Percentiles rank a stretch among this genome's conserved stretches.
phyloP scores from a whole-genome alignment of 2,329 filamentous ascomycete genomes.

The Periconia macrospinosa region DNA sequence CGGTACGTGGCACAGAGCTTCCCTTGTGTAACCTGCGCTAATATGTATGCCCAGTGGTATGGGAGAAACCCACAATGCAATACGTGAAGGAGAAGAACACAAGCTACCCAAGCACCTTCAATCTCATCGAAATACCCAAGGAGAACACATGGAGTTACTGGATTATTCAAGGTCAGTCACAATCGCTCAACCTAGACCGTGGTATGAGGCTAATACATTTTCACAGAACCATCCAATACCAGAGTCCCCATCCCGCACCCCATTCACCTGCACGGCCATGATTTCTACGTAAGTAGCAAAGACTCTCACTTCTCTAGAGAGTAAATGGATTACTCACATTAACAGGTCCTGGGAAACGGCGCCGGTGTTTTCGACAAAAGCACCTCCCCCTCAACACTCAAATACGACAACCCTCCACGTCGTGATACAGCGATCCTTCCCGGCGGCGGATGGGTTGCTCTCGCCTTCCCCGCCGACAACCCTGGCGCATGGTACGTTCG shows the following conservation, averaged over 20 bases:
- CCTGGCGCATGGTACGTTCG: constrained; percentile 46
- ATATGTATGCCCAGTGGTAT: constrained; percentile 28
- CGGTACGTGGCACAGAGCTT: background rate
- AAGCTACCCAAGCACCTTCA: constrained; percentile 42
- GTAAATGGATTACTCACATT: background rate
- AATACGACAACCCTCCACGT: constrained; percentile 25
- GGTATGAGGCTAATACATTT: constrained; percentile 18
- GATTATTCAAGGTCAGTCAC: background rate
- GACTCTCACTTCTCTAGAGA: background rate
- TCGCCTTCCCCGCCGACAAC: constrained; percentile 57
- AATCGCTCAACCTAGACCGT: background rate
- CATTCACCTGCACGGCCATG: constrained; percentile 40
- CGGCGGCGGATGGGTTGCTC: constrained; percentile 41
- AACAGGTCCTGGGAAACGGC: constrained; percentile 15
- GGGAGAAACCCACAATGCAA: constrained; percentile 47
- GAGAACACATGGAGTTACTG: constrained; percentile 37
- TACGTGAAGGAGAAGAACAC: constrained; percentile 47
- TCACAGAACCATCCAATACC: constrained; percentile 28
- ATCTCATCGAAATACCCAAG: constrained; percentile 45
- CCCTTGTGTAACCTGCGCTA: background rate
- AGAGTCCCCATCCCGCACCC: constrained; percentile 32
- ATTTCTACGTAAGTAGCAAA: constrained; percentile 32
- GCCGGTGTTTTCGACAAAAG: constrained; percentile 12
- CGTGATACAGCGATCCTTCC: constrained; percentile 34
- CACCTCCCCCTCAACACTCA: constrained; percentile 11